Conservation (phyloP, 2,329 filamentous ascomycete genomes). For the Corniculantispora saksenae region DNA sequence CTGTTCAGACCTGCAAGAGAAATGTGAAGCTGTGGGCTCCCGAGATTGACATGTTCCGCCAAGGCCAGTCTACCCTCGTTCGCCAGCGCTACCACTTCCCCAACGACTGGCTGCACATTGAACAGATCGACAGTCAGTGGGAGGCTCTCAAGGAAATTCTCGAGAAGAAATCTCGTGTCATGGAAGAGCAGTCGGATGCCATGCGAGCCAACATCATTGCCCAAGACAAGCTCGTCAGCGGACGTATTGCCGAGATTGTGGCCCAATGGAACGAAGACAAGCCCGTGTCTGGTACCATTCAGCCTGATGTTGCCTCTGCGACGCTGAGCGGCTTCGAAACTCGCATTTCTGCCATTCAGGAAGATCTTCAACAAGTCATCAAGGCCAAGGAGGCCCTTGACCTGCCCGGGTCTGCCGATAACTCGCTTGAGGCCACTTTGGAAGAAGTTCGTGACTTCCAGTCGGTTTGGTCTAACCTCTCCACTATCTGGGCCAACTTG, state of each 20-base stretch:
- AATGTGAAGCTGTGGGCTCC: constrained; percentile 94
- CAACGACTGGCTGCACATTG: constrained; percentile 90
- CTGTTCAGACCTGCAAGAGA: constrained; percentile 92
- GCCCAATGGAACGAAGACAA: constrained; percentile 94
- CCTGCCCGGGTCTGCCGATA: constrained; percentile 76
- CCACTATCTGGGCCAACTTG: constrained; percentile 93
- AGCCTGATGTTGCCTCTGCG: constrained; percentile 82
- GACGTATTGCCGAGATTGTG: constrained; percentile 84
- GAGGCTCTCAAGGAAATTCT: constrained; percentile 89
- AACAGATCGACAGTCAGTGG: constrained; percentile 97
- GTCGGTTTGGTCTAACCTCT: constrained; percentile 94
- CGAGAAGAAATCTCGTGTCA: constrained; percentile 88
- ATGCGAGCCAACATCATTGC: constrained; percentile 91
- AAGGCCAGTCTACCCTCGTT: constrained; percentile 88
- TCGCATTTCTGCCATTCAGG: constrained; percentile 80
- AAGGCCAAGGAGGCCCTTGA: constrained; percentile 97
- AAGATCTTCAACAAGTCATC: constrained; percentile 88
- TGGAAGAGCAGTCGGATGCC: constrained; percentile 94
- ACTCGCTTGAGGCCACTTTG: constrained; percentile 78
- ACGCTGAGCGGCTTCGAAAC: constrained; percentile 81
- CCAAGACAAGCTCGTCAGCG: constrained; percentile 86
- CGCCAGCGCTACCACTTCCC: constrained; percentile 94
- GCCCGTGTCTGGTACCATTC: constrained; percentile 90
- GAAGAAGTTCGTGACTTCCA: constrained; percentile 99
- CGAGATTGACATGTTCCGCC: constrained; percentile 92